Conservation (phyloP, 768 basidiomycete genomes). For the Boletus bicolor region DNA sequence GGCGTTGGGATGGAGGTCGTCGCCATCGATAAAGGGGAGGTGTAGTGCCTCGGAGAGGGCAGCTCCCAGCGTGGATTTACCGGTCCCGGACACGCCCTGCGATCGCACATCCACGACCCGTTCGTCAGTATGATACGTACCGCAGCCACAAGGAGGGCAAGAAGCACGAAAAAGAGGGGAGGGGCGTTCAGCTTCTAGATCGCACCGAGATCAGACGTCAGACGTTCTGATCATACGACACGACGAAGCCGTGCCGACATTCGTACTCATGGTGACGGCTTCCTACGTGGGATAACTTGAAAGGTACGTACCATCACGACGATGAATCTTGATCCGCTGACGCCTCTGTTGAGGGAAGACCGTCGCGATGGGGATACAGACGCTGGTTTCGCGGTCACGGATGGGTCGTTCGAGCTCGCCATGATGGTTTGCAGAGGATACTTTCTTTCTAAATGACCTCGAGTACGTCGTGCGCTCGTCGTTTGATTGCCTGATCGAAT, state of each 20-base stretch:
- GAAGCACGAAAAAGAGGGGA: neutral
- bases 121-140: neutral
- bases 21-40: conserved; percentile 86
- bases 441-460: neutral
- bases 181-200: neutral
- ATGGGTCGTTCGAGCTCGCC: neutral
- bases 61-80: conserved; percentile 67
- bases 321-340: conserved; percentile 32
- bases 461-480: neutral
- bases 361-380: neutral
- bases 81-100: conserved; percentile 72
- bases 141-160: neutral
- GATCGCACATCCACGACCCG: too few relatives aligned
- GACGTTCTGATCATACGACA: neutral
- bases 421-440: neutral
- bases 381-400: neutral
- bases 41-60: conserved; percentile 57
- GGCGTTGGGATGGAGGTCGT: conserved; percentile 75
- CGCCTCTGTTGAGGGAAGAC: neutral
- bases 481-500: neutral
- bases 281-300: neutral
- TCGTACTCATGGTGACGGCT: neutral
- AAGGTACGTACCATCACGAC: conserved; percentile 47
- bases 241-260: neutral
- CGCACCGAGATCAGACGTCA: neutral